Evolutionary conservation across 805 yeast species (phyloP), one percentile per base, ranked within the genome.

Genomic region (Suhomyces kilbournensis): DNA sequence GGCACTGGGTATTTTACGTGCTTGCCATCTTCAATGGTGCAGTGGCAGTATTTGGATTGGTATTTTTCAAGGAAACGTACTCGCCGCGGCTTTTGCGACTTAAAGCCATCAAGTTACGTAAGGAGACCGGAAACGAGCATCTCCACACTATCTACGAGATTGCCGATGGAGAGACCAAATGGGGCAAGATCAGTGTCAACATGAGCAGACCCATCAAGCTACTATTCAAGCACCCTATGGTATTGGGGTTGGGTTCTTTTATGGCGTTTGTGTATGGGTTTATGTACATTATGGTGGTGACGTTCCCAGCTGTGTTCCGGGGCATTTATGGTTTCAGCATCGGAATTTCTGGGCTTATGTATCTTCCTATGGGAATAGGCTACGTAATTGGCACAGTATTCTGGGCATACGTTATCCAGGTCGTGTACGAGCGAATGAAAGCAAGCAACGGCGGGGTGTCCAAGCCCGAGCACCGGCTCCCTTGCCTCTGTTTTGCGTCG

Each of bases 251-350:
- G 50, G 76, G 77, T 1, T 64, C 74, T 12, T 73, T 70, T 55
- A 69, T 73, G 75, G 76, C 76, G 2, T 69, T 73, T 56, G 66
- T 68, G 9, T 72, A 73, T 53, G 76, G 75, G n/a, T 71, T 72
- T 53, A 64, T 73, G 69, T 73, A 73, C 56, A 56, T 72, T 52
- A 70, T 73, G 75, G 65, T 73, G 44, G 71, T 71, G 8, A 68
- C 76, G 2, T 72, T 71, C 54, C 77, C 76, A 2, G 52, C 60
- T 8, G 68, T 73, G 1, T 73, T 61, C 51, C 52, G 59, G 15
- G 58, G 62, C 1, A 56, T 59, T 5, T 73, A 73, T 52, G 75
- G 74, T 1, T 71, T 68, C 53, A 53, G 58, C n/a, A 65, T 62
- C 20, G 64, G 67, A 10, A 60, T 64, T 6, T 58, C 69, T 10